Conservation (phyloP, 2,329 filamentous ascomycete species). For the Xylaria hypoxylon region DNA sequence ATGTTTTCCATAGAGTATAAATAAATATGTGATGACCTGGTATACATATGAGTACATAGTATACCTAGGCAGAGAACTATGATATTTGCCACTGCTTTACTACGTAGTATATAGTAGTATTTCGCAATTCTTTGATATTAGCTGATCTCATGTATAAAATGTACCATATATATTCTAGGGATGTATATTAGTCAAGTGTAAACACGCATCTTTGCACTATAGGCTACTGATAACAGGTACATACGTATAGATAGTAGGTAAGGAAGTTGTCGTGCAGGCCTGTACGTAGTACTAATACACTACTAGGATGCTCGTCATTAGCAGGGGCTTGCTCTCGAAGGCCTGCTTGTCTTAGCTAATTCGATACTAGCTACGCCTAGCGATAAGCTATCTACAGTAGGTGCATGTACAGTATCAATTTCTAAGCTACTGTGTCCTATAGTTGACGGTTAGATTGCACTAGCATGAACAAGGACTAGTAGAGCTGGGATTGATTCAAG, state of each 20-base stretch:
- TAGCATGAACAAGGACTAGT: background rate
- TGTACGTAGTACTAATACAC: too few relatives aligned
- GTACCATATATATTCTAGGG: background rate
- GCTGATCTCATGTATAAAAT: background rate
- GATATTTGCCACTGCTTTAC: background rate
- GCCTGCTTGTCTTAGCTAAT: background rate
- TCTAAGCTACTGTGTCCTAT: slow-evolving; percentile 6
- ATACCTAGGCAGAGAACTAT: too few relatives aligned
- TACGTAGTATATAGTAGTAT: too few relatives aligned
- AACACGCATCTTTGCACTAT: too few relatives aligned
- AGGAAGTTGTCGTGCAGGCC: slow-evolving; percentile 10
- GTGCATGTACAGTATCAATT: background rate
- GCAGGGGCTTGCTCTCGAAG: slow-evolving; percentile 2
- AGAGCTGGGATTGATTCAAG: background rate
- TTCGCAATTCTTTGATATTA: slow-evolving; percentile 2
- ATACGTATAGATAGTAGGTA: background rate
- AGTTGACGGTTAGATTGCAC: background rate
- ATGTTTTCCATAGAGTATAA: background rate
- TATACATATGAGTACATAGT: background rate
- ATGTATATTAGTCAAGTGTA: background rate
- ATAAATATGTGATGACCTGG: background rate
- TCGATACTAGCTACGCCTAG: background rate
- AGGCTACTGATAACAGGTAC: too few relatives aligned
- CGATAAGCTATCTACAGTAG: background rate
- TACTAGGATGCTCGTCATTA: slow-evolving; percentile 14